Base-by-base conservation (phyloP, 768 basidiomycete species). In the Lactarius psammicola region DNA sequence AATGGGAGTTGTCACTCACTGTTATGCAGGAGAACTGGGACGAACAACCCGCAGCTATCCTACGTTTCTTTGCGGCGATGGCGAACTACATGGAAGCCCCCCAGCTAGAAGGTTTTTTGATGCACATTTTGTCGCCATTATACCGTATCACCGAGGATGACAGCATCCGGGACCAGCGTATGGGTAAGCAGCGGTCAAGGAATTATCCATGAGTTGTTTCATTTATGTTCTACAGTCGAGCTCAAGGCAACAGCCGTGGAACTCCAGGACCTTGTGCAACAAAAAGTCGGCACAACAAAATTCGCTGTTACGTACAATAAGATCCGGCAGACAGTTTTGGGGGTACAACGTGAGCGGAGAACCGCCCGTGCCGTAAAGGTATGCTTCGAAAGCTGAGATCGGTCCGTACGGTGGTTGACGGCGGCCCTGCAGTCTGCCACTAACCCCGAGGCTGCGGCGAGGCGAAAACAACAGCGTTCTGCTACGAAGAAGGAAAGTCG, bases 31-130 rank as follows among this genome's bases (percentile, higher is more conserved):
- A 80, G 0, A 89, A 88, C 72, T 98, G 96, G 94, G 80, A 86
- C 4, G 84, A 89, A 33, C 90, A 94, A 64, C 90, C 94, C 0
- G 76, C 89, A 1, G 85, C 93, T 0, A 84, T 89, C 49, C 75
- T 99, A 54, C 88, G 92, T 18, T 97, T 94, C 89, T 97, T 98
- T 71, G 97, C 95, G 0, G 95, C 94, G 0, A 94, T 97, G 87
- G 77, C 85, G 2, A 85, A 89, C 2, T 77, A 84, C 71, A 85
- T 98, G 81, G 84, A 88, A 0, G 73, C 80, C 0, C 66, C 73
- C 0, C 76, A 79, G 20, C 78, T 93, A 0, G 85, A 90, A 69
- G 79, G 76, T 30, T 96, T 89, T 78, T 79, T 96, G 34, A 82
- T 87, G 2, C 94, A 97, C 72, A 88, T 98, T 31, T 78, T 98